Evolutionary conservation across 257 asterid species (phyloP).

Genomic region (Primulina huaijiensis): DNA sequence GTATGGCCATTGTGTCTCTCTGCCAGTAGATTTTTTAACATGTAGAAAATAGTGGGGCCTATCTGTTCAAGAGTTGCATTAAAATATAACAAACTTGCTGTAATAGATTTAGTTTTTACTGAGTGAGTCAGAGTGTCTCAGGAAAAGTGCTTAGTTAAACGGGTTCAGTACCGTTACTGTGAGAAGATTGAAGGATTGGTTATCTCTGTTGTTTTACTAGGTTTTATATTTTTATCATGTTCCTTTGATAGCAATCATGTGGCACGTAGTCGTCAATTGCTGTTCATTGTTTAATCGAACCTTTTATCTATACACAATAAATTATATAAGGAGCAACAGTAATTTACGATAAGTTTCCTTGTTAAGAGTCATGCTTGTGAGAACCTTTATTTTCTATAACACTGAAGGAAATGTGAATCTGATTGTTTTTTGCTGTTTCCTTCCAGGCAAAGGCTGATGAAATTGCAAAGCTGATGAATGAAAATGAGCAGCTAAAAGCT

Average conservation of each 20-base stretch:
- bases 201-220: conserved; percentile 5
- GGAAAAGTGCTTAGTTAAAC: conserved; percentile 3
- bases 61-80: conserved; percentile 6
- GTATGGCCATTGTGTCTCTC: conserved; percentile 15
- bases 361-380: conserved; percentile 11
- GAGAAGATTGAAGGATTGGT: conserved; percentile 12
- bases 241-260: not conserved
- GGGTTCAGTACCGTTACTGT: not conserved
- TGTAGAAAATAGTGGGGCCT: conserved; percentile 2
- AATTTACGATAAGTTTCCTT: not conserved
- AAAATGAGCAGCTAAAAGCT: conserved; percentile 80
- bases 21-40: not conserved
- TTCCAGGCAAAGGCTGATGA: conserved; percentile 94
- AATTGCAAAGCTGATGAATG: conserved; percentile 82
- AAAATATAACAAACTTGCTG: not conserved
- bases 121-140: conserved; percentile 17
- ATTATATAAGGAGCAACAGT: conserved; percentile 4
- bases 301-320: not conserved
- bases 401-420: conserved; percentile 21
- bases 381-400: conserved; percentile 16
- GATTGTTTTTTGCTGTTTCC: conserved; percentile 20
- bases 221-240: not conserved
- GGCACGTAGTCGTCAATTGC: conserved; percentile 5
- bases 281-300: not conserved
- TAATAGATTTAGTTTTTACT: not conserved